Conservation (phyloP, 768 basidiomycete species). For the Boletus pseudopeckii region DNA sequence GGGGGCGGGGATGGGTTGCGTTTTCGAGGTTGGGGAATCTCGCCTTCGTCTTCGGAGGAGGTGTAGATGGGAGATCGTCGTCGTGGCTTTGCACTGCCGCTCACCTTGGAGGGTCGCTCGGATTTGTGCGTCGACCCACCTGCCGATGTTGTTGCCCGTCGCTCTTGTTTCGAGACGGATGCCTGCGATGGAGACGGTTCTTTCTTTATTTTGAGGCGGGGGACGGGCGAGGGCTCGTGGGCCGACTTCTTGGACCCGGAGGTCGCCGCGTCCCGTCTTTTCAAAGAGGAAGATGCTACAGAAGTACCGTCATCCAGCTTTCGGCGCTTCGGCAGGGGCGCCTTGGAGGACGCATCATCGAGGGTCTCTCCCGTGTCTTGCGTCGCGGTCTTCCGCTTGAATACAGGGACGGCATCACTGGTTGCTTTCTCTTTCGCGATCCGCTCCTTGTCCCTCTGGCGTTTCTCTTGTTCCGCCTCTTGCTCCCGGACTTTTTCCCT, state of each 20-base stretch:
- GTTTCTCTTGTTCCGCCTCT: conserved; percentile 17
- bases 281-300: conserved; percentile 14
- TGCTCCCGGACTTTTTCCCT: conserved; percentile 24
- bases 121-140: conserved; percentile 10
- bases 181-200: conserved; percentile 30
- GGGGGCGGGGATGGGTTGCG: conserved; percentile 28
- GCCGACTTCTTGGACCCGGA: conserved; percentile 35
- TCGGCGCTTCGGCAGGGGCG: conserved; percentile 37
- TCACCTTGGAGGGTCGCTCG: conserved; percentile 21
- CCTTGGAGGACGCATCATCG: conserved; percentile 20
- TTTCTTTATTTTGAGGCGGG: conserved; percentile 37
- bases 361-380: conserved; percentile 32
- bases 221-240: conserved; percentile 21
- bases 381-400: conserved; percentile 40
- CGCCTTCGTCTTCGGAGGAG: conserved; percentile 61
- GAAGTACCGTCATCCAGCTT: conserved; percentile 38
- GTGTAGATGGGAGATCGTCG: conserved; percentile 64
- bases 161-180: conserved; percentile 14
- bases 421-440: conserved; percentile 21
- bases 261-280: conserved; percentile 25
- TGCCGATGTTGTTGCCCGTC: not conserved
- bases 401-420: conserved; percentile 7
- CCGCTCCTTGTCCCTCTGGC: conserved; percentile 25
- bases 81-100: conserved; percentile 35
- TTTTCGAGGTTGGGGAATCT: conserved; percentile 32